Conservation (phyloP, 208 protist genomes). For the Crithidia expoeki region DNA sequence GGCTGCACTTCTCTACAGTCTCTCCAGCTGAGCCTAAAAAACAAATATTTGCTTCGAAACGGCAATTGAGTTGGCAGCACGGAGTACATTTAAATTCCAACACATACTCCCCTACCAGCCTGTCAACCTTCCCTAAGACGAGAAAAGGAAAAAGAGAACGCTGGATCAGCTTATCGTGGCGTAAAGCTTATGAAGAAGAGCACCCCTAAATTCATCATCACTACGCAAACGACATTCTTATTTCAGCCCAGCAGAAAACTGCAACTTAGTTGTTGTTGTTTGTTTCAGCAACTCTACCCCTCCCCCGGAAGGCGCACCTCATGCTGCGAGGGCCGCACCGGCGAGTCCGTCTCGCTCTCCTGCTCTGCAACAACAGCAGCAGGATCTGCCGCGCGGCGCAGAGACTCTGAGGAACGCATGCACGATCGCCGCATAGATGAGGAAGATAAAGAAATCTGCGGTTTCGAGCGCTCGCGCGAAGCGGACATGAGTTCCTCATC, state of each 20-base stretch:
- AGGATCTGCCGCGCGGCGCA: neutral
- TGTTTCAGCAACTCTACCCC: neutral
- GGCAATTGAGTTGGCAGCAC: too few species aligned
- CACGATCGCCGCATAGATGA: neutral
- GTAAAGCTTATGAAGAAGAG: too few species aligned
- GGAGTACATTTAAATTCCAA: too few species aligned
- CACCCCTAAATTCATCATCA: too few species aligned
- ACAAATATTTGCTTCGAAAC: too few species aligned
- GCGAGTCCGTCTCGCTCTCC: constrained; percentile 5
- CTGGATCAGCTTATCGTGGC: too few species aligned
- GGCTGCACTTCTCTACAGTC: too few species aligned
- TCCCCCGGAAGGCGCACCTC: constrained; percentile 12
- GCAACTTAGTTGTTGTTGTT: neutral
- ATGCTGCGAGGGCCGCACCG: neutral
- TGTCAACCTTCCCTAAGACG: too few species aligned
- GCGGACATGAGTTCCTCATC: constrained; percentile 4
- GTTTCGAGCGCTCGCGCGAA: neutral
- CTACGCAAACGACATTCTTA: too few species aligned
- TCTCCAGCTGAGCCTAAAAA: too few species aligned
- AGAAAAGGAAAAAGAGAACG: constrained; percentile 18
- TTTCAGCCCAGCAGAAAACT: too few species aligned
- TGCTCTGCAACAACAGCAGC: neutral
- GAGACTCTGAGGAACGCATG: constrained; percentile 4
- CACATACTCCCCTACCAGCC: too few species aligned
- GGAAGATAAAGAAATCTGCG: neutral